These are phyloP conservation scores for Leccinum boreale DNA, from an alignment of 768 basidiomycete species.

Conservation along the genomic window DNA sequence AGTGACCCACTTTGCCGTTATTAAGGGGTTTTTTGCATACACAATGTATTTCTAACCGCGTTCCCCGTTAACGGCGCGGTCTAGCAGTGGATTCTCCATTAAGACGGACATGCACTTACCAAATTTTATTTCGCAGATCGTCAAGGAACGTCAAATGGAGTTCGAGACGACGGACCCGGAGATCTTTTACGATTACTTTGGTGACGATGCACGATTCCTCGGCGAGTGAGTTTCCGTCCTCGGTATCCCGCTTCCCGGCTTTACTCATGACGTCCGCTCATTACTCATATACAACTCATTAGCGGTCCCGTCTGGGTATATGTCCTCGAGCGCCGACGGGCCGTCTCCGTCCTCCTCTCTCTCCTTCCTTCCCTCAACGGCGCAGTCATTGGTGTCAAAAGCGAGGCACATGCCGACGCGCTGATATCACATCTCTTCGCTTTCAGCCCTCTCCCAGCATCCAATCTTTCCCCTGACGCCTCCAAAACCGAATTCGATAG, in stretches of 20 bases:
- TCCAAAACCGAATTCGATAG: conserved; percentile 34
- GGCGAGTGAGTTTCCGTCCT: conserved; percentile 58
- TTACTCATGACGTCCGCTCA: conserved; percentile 6
- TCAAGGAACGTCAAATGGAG: conserved; percentile 87
- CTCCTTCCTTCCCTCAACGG: conserved; percentile 60
- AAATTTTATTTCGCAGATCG: conserved; percentile 48
- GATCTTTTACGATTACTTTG: conserved; percentile 74
- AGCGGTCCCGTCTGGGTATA: conserved; percentile 92
- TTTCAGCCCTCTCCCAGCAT: conserved; percentile 73
- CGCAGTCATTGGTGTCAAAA: conserved; percentile 70
- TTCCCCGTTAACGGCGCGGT: background rate
- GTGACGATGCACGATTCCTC: conserved; percentile 69
- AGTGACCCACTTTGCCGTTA: conserved; percentile 17
- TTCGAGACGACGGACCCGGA: conserved; percentile 83
- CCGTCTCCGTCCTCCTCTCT: conserved; percentile 75
- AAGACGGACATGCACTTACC: conserved; percentile 15
- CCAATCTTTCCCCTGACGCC: conserved; percentile 54
- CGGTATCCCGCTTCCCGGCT: background rate
- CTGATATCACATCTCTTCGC: conserved; percentile 78
- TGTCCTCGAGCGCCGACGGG: conserved; percentile 77
- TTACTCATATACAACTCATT: conserved; percentile 6
- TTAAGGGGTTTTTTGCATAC: conserved; percentile 3
- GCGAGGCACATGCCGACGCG: conserved; percentile 66
- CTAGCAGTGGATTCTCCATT: conserved; percentile 13
- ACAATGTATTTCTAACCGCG: conserved; percentile 1